Conservation (phyloP, 2,329 filamentous ascomycete genomes). For the Aspergillus sp. region DNA sequence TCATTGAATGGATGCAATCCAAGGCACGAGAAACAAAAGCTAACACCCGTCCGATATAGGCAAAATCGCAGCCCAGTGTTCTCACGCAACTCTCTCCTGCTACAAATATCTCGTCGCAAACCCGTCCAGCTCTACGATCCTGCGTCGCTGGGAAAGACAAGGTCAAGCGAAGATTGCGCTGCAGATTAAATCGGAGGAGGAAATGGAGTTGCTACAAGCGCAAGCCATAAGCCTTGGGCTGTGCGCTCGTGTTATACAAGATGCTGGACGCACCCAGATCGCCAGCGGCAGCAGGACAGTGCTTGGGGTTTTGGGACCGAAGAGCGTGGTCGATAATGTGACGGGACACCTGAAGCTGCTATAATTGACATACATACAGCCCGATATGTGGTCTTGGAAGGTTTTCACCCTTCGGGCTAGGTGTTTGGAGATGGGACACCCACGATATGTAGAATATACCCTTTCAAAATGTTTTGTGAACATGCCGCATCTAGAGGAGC, state of each 20-base stretch:
- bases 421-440: not conserved
- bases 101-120: conserved; percentile 75
- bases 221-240: conserved; percentile 80
- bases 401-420: not conserved
- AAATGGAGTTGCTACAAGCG: conserved; percentile 71
- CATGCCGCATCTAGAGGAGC: not conserved
- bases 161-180: conserved; percentile 95
- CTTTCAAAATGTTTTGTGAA: not conserved
- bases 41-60: conserved; percentile 53
- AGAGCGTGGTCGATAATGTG: conserved; percentile 81
- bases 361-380: conserved; percentile 44
- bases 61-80: conserved; percentile 95
- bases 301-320: conserved; percentile 78
- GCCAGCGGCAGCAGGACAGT: conserved; percentile 90
- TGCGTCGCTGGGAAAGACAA: conserved; percentile 78
- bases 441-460: not conserved
- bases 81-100: conserved; percentile 94
- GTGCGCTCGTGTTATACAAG: conserved; percentile 85
- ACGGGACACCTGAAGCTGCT: conserved; percentile 83
- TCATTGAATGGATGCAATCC: not conserved
- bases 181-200: conserved; percentile 83
- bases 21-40: not conserved
- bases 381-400: not conserved
- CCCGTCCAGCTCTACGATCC: conserved; percentile 58
- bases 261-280: conserved; percentile 97